Percentiles rank a stretch among this genome's conserved stretches.
Evolutionary conservation across 371 early-diverging fungal genomes (phyloP).

Genomic region (Mucor lusitanicus): DNA sequence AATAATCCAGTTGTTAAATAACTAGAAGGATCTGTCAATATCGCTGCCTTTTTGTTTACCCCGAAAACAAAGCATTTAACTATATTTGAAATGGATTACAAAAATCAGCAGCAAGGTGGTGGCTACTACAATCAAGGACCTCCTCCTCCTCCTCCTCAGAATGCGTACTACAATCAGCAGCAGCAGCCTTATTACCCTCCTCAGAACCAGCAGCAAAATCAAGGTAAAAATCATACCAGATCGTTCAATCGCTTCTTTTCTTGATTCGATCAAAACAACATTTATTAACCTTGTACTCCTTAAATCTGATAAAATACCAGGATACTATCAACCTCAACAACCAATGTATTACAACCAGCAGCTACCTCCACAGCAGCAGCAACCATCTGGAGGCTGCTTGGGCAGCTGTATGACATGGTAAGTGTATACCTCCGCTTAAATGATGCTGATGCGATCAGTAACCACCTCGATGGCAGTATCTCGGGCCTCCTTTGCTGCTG

Average conservation of each 20-base stretch:
- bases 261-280: background rate
- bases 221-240: background rate
- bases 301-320: background rate
- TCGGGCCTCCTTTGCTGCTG: slow-evolving; percentile 13
- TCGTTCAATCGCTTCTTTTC: background rate
- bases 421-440: background rate
- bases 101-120: background rate
- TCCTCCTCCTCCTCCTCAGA: slow-evolving; percentile 1
- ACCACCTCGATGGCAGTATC: background rate
- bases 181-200: background rate
- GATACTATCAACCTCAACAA: slow-evolving; percentile 19
- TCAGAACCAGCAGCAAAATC: background rate
- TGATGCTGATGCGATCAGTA: background rate
- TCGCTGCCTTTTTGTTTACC: background rate
- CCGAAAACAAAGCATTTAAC: background rate
- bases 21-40: background rate
- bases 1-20: background rate
- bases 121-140: background rate
- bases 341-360: slow-evolving; percentile 11
- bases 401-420: slow-evolving; percentile 13
- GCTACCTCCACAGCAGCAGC: background rate
- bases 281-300: background rate
- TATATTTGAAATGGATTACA: background rate
- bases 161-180: slow-evolving; percentile 3
- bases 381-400: background rate